phyloP scores from a whole-genome alignment of 352 stramenopile genomes.

The Pythium guiyangense region DNA sequence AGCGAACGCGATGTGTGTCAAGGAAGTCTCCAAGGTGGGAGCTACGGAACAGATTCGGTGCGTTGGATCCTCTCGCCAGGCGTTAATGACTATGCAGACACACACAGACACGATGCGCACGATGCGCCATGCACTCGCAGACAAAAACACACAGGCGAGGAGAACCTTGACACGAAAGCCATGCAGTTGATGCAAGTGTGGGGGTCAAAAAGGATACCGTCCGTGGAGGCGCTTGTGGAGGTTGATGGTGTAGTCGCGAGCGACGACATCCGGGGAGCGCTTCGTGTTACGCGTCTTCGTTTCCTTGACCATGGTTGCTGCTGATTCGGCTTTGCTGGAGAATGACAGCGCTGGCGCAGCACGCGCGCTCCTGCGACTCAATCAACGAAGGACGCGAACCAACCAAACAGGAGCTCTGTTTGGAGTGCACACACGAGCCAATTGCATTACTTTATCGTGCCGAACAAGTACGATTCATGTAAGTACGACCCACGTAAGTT shows the following conservation, averaged over 20 bases:
- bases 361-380: neutral
- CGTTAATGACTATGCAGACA: slow-evolving; percentile 6
- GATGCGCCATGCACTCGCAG: neutral
- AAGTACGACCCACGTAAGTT: no score
- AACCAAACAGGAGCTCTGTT: neutral
- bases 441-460: no score
- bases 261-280: slow-evolving; percentile 92
- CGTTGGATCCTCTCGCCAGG: slow-evolving; percentile 3
- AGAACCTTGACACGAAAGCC: slow-evolving; percentile 9
- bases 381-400: neutral
- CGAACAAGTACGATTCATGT: no score
- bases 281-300: slow-evolving; percentile 84
- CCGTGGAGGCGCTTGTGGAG: slow-evolving; percentile 96
- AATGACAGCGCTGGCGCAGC: neutral
- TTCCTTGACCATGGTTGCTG: slow-evolving; percentile 83
- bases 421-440: neutral
- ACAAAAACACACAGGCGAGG: neutral
- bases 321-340: slow-evolving; percentile 33
- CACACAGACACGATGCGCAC: neutral
- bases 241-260: slow-evolving; percentile 99
- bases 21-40: slow-evolving; percentile 88
- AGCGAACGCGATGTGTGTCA: slow-evolving; percentile 34
- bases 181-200: slow-evolving; percentile 20
- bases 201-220: slow-evolving; percentile 81
- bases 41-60: slow-evolving; percentile 44